Percentiles rank a stretch among this genome's conserved stretches.
These are phyloP conservation scores for Sclerotinia minor DNA, from an alignment of 2,329 filamentous ascomycete genomes.

Conservation along the genomic window DNA sequence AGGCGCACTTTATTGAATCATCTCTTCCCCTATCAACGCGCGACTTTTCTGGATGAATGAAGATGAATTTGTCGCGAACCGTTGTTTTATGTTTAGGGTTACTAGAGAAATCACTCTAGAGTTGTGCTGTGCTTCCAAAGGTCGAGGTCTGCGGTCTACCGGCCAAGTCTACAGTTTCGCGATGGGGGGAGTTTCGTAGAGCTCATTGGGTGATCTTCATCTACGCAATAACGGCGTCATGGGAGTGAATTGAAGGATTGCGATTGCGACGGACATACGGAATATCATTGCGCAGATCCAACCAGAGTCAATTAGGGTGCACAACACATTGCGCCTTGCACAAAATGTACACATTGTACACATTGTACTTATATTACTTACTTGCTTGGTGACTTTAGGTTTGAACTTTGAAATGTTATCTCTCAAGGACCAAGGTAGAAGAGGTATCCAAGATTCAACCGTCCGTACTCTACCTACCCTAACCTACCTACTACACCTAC, in stretches of 20 bases:
- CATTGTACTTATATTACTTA: not conserved
- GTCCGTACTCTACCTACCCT: not conserved
- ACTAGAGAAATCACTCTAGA: not conserved
- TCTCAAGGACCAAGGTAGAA: slow-evolving; percentile 14
- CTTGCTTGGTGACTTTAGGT: not conserved
- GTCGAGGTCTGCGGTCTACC: slow-evolving; percentile 29
- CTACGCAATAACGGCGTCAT: slow-evolving; percentile 22
- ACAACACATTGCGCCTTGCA: slow-evolving; percentile 17
- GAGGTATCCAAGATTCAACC: not conserved
- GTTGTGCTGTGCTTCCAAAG: slow-evolving; percentile 12
- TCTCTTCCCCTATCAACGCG: slow-evolving; percentile 31
- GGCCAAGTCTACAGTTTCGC: slow-evolving; percentile 34
- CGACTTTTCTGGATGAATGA: slow-evolving; percentile 24
- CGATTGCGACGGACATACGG: not conserved
- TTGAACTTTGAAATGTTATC: slow-evolving; percentile 6
- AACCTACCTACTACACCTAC: too few relatives aligned
- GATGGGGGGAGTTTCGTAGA: slow-evolving; percentile 24
- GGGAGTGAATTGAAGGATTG: not conserved
- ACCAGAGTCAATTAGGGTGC: not conserved
- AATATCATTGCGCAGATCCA: not conserved
- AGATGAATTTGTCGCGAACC: slow-evolving; percentile 27
- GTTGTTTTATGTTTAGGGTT: slow-evolving; percentile 21
- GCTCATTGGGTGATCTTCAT: slow-evolving; percentile 37
- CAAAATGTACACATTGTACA: not conserved
- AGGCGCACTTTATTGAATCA: slow-evolving; percentile 28